Evolutionary conservation across 306 rosid genomes (phyloP).

Genomic region (Vigna mungo): DNA sequence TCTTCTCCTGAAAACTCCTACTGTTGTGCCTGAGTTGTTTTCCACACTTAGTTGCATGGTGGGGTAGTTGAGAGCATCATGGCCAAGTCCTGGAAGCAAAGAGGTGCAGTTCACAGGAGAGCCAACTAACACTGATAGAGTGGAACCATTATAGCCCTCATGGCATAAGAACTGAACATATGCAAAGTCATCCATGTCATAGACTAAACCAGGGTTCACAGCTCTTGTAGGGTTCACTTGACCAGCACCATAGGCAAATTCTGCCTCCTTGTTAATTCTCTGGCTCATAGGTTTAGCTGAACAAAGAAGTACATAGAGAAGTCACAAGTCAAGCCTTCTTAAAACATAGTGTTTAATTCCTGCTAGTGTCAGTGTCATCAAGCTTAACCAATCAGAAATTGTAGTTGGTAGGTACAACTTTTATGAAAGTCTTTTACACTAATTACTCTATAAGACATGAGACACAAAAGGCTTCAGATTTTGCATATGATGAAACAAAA

Average conservation of each 20-base stretch:
- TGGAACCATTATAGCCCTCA: conserved; percentile 71
- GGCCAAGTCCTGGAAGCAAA: conserved; percentile 68
- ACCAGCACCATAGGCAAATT: conserved; percentile 86
- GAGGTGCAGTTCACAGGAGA: conserved; percentile 71
- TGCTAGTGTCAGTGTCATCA: neutral
- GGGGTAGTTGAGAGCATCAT: conserved; percentile 87
- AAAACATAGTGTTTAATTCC: neutral
- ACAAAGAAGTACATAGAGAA: conserved; percentile 1
- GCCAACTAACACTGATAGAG: conserved; percentile 57
- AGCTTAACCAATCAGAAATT: too few relatives aligned
- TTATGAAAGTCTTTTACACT: too few relatives aligned
- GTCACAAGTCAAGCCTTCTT: conserved; percentile 33
- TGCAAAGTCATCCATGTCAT: conserved; percentile 66
- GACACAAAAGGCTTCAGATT: neutral
- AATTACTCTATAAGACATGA: too few relatives aligned
- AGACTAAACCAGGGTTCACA: conserved; percentile 72
- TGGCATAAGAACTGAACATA: conserved; percentile 81
- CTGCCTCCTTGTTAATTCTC: conserved; percentile 60
- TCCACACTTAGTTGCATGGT: conserved; percentile 65
- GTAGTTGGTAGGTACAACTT: too few relatives aligned
- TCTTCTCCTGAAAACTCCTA: conserved; percentile 60
- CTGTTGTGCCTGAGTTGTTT: conserved; percentile 39
- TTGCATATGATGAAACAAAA: neutral
- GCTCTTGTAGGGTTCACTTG: conserved; percentile 77
- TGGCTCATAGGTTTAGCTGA: conserved; percentile 81